phyloP scores from a whole-genome alignment of 352 stramenopile species.

The Pythium dissimile region DNA sequence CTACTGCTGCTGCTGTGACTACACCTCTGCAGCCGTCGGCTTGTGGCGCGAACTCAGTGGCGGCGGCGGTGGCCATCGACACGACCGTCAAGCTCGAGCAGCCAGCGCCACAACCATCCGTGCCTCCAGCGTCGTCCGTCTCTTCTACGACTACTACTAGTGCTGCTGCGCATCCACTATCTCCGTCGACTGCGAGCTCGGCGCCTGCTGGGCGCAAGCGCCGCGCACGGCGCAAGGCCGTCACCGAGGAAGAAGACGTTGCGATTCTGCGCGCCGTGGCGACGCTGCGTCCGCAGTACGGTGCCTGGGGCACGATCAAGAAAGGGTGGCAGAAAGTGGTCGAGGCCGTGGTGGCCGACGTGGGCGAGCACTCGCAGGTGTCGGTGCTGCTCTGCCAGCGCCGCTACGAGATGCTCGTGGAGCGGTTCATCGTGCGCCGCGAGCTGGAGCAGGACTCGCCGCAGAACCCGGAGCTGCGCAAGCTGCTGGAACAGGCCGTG shows the following conservation, averaged over 20 bases:
- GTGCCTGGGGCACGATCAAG: neutral
- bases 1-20: no score
- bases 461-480: neutral
- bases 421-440: neutral
- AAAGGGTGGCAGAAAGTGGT: conserved; percentile 10
- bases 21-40: neutral
- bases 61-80: neutral
- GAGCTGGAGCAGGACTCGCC: neutral
- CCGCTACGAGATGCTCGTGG: conserved; percentile 11
- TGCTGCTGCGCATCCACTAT: no score
- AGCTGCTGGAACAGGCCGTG: neutral
- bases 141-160: no score
- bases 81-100: neutral
- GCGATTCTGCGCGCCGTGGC: conserved; percentile 14
- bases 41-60: neutral
- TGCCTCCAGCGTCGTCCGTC: no score
- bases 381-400: conserved; percentile 1
- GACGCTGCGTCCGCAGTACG: neutral
- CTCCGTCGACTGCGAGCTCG: no score
- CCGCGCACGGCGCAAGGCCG: neutral
- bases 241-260: conserved; percentile 11
- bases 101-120: no score
- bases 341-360: neutral
- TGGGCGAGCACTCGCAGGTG: neutral
- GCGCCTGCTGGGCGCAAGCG: conserved; percentile 3